Evolutionary conservation across 2,329 filamentous ascomycete genomes (phyloP).

Genomic region (Curvularia verruculosa): DNA sequence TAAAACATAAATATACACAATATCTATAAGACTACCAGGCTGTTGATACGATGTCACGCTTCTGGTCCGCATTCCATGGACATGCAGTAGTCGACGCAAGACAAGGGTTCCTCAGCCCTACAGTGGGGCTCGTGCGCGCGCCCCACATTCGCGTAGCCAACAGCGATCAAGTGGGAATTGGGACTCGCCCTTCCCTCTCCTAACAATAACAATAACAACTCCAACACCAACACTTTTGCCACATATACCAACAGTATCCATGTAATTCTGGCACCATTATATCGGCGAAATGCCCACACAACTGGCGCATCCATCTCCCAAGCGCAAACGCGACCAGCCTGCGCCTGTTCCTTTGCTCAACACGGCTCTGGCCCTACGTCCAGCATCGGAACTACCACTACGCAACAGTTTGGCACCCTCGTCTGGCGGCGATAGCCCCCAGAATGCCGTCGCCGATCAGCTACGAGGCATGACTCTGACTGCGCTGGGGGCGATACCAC

Average conservation of each 20-base stretch:
- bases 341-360: slow-evolving; percentile 40
- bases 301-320: slow-evolving; percentile 45
- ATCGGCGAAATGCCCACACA: slow-evolving; percentile 44
- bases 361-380: slow-evolving; percentile 41
- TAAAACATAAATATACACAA: background rate
- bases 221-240: slow-evolving; percentile 8
- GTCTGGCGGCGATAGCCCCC: slow-evolving; percentile 39
- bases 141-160: slow-evolving; percentile 30
- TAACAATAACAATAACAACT: slow-evolving; percentile 3
- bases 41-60: background rate
- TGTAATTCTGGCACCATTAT: slow-evolving; percentile 30
- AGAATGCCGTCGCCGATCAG: slow-evolving; percentile 47
- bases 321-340: slow-evolving; percentile 47
- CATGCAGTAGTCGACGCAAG: slow-evolving; percentile 5
- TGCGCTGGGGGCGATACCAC: slow-evolving; percentile 35
- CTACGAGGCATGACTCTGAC: slow-evolving; percentile 42
- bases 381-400: slow-evolving; percentile 31
- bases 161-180: slow-evolving; percentile 23
- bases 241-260: slow-evolving; percentile 24
- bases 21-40: background rate
- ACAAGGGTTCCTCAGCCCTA: slow-evolving; percentile 31
- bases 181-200: slow-evolving; percentile 6
- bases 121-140: slow-evolving; percentile 19
- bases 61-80: slow-evolving; percentile 16
- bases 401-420: slow-evolving; percentile 31